Evolutionary conservation across 768 basidiomycete genomes (phyloP), one percentile per base, ranked within the genome.

Genomic region (Zangia roseola): DNA sequence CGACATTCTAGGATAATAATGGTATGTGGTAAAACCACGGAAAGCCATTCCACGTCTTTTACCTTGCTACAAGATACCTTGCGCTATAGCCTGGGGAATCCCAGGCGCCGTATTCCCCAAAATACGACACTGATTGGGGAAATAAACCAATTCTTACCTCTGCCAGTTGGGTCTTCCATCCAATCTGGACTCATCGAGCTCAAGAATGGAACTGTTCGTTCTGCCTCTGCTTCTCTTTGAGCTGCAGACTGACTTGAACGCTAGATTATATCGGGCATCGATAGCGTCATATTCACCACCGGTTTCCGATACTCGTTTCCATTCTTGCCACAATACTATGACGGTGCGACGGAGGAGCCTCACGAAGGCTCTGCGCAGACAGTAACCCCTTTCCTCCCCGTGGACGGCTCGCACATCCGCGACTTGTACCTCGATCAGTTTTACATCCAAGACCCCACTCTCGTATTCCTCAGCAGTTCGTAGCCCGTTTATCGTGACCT

Each of bases 261-360:
- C 4, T 12, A 55, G 56, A 31, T 56, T 20, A n/a, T 56, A 21
- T 39, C 54, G 1, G 49, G 46, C 10, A 45, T 56, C 6, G 53
- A 59, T 23, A 35, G 41, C 7, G 40, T 58, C 16, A 55, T 59
- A 38, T 21, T 52, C 9, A 30, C 57, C 2, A 59, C 58, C 10
- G 53, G 47, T 1, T 55, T 37, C 41, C 41, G 45, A 20, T 44
- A 49, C n/a, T 52, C 57, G 10, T 59, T 31, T 10, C 58, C 57
- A 30, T 59, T 59, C 48, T 40, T 50, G 28, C 21, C 53, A 9
- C 57, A 48, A 23, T 55, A 55, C 28, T 59, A 55, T 21, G 57
- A 55, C 3, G 36, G n/a, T 16, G 47, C 47, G 17, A 28, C 45
- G 3, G 43, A 43, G 4, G 28, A 3, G 28, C 28, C 12, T 13